phyloP scores from a whole-genome alignment of 768 basidiomycete species.

The Suillus tomentosus region DNA sequence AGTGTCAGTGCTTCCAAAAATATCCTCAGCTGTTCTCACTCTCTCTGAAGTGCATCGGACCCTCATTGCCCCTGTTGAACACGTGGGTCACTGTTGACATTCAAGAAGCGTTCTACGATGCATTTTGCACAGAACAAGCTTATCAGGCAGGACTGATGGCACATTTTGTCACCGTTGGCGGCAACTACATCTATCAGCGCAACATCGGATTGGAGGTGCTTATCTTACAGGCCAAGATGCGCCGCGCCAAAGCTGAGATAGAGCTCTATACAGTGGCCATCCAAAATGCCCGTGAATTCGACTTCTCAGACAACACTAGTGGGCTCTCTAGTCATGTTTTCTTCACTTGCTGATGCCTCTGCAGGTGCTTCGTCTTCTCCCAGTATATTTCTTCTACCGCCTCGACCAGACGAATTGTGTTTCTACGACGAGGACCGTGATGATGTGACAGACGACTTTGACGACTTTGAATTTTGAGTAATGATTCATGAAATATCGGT shows the following conservation, averaged over 20 bases:
- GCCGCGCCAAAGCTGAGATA: neutral
- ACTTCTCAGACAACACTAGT: neutral
- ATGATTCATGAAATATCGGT: too few species aligned
- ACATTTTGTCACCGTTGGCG: rapidly evolving
- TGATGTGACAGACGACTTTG: neutral
- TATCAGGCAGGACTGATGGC: neutral
- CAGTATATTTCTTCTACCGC: neutral
- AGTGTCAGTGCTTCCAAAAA: neutral
- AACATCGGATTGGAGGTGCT: neutral
- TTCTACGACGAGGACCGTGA: neutral
- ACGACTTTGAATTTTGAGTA: neutral
- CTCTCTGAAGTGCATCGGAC: neutral
- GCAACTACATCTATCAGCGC: neutral
- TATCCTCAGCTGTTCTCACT: too few species aligned
- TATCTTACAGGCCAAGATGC: neutral
- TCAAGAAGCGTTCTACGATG: neutral
- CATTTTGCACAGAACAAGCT: neutral
- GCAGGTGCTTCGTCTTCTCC: too few species aligned
- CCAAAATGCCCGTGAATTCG: neutral
- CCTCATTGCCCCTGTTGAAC: neutral
- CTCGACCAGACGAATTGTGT: neutral
- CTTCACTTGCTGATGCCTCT: too few species aligned
- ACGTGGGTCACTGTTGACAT: neutral
- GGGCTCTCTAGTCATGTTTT: neutral
- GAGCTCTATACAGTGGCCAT: neutral